A percentile compares a stretch with the other conserved stretches of the same genome.
phyloP scores from a whole-genome alignment of 2,329 filamentous ascomycete genomes.

The Diplodia mutila region DNA sequence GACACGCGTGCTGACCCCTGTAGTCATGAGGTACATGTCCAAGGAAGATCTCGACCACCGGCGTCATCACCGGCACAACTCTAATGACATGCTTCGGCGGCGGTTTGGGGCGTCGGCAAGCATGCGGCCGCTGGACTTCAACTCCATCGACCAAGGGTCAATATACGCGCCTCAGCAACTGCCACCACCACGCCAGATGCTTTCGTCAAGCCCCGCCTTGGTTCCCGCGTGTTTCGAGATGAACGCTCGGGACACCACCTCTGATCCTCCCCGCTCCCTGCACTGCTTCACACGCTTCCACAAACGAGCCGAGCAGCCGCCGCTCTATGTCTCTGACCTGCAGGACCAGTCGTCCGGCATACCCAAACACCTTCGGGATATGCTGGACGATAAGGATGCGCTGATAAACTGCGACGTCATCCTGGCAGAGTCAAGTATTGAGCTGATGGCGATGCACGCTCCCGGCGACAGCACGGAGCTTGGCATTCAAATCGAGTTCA shows the following conservation, averaged over 20 bases:
- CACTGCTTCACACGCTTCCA: conserved; percentile 47
- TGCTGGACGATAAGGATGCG: conserved; percentile 32
- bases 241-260: conserved; percentile 43
- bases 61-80: conserved; percentile 27
- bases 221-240: conserved; percentile 34
- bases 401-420: conserved; percentile 37
- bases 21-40: conserved; percentile 49
- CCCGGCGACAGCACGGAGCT: conserved; percentile 38
- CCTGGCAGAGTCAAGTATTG: conserved; percentile 47
- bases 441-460: conserved; percentile 45
- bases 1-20: conserved; percentile 31
- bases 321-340: conserved; percentile 6
- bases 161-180: conserved; percentile 18
- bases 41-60: conserved; percentile 38
- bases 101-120: conserved; percentile 6
- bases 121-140: conserved; percentile 23
- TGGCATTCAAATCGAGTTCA: conserved; percentile 39
- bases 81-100: conserved; percentile 23
- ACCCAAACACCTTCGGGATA: conserved; percentile 21
- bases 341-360: neutral
- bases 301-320: conserved; percentile 32
- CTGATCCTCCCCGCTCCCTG: conserved; percentile 32
- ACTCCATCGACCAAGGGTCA: conserved; percentile 15
- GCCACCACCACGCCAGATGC: conserved; percentile 24
- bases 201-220: conserved; percentile 15